Percentiles rank a stretch among this genome's conserved stretches.
Conservation (phyloP, 495 filamentous ascomycete species). For the Trichodelitschia bisporula region DNA sequence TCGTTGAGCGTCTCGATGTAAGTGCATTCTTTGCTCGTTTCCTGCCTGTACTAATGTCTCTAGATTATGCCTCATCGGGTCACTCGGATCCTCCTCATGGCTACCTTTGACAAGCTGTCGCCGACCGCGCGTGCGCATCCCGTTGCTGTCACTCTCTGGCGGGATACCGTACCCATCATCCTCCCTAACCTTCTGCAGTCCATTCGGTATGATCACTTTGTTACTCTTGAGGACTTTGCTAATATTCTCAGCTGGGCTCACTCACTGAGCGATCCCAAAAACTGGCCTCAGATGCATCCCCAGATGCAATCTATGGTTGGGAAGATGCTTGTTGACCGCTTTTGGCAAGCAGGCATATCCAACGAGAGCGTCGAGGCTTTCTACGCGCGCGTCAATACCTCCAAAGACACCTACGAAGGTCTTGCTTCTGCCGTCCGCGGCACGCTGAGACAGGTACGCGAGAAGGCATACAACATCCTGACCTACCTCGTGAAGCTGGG, state of each 20-base stretch:
- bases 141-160: constrained; percentile 56
- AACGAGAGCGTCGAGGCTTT: constrained; percentile 88
- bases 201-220: constrained; percentile 33
- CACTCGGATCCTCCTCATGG: constrained; percentile 73
- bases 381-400: constrained; percentile 70
- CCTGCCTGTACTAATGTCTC: too few species aligned
- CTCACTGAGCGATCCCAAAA: constrained; percentile 71
- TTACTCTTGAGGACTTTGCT: too few species aligned
- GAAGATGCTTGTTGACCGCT: constrained; percentile 74
- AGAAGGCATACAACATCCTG: constrained; percentile 79
- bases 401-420: constrained; percentile 73
- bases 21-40: constrained; percentile 4
- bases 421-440: constrained; percentile 82
- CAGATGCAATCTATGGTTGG: constrained; percentile 52
- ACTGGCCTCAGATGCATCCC: constrained; percentile 55
- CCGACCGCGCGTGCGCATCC: constrained; percentile 39
- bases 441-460: constrained; percentile 65
- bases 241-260: constrained; percentile 75
- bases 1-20: constrained; percentile 50
- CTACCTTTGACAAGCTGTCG: constrained; percentile 70
- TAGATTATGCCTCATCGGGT: constrained; percentile 54
- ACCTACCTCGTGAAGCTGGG: constrained; percentile 80
- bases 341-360: constrained; percentile 97
- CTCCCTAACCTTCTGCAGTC: constrained; percentile 72
- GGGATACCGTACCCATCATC: constrained; percentile 55